Evolutionary conservation across 2,329 filamentous ascomycete species (phyloP).

Genomic region (Diaporthe sp.): DNA sequence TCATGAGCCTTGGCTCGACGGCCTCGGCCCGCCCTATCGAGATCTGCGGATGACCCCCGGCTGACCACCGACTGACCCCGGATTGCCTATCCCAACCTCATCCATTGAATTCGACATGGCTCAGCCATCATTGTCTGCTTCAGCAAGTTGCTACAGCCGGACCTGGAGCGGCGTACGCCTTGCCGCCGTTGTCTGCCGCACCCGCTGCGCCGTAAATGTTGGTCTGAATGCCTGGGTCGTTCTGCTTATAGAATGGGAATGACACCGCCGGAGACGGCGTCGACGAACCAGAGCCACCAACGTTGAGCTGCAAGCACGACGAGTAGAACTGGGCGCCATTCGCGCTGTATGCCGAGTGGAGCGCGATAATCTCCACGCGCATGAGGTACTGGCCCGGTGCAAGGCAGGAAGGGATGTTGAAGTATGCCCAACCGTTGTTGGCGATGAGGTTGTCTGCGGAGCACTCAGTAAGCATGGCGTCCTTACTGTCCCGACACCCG

Average conservation of each 20-base stretch:
- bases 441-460: slow-evolving; percentile 54
- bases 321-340: slow-evolving; percentile 59
- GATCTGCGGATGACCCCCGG: not conserved
- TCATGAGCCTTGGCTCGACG: slow-evolving; percentile 8
- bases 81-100: not conserved
- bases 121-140: not conserved
- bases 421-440: slow-evolving; percentile 60
- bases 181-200: slow-evolving; percentile 56
- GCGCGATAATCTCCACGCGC: slow-evolving; percentile 65
- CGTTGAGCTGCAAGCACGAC: slow-evolving; percentile 56
- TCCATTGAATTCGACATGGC: not conserved
- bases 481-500: not conserved
- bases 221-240: slow-evolving; percentile 58
- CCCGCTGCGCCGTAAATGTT: slow-evolving; percentile 61
- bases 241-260: slow-evolving; percentile 59
- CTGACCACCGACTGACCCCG: not conserved
- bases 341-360: slow-evolving; percentile 59
- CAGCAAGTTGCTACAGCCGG: slow-evolving; percentile 50
- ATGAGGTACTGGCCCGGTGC: slow-evolving; percentile 67
- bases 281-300: slow-evolving; percentile 54
- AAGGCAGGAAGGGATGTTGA: slow-evolving; percentile 63
- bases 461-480: not conserved
- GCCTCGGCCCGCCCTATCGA: not conserved
- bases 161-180: slow-evolving; percentile 55
- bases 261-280: slow-evolving; percentile 52